Conservation (phyloP, 1,139 yeast genomes). For the Suhomyces bolitotheri region DNA sequence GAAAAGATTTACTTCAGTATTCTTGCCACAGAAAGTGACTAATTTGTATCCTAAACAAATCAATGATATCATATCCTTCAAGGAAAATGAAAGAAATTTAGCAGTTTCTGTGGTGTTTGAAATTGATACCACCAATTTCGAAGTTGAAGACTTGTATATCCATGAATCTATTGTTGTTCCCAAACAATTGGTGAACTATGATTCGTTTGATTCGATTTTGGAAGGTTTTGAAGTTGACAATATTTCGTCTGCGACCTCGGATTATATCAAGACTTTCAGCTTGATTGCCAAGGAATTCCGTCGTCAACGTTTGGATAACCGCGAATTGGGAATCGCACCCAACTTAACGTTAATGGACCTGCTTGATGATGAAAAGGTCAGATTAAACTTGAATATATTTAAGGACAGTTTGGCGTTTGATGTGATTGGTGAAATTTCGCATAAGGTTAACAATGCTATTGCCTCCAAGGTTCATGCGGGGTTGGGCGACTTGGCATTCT, state of each 20-base stretch:
- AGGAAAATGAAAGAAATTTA: conserved; percentile 59
- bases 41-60: conserved; percentile 71
- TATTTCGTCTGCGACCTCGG: conserved; percentile 61
- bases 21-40: conserved; percentile 75
- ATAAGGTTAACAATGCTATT: conserved; percentile 80
- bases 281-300: conserved; percentile 71
- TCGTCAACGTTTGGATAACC: conserved; percentile 63
- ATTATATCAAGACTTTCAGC: conserved; percentile 64
- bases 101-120: conserved; percentile 83
- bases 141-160: conserved; percentile 74
- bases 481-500: conserved; percentile 76
- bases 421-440: conserved; percentile 72
- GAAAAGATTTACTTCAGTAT: conserved; percentile 87
- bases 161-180: conserved; percentile 75
- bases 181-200: conserved; percentile 52
- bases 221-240: conserved; percentile 27
- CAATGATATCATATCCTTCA: conserved; percentile 61
- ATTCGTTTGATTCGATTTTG: conserved; percentile 53
- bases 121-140: conserved; percentile 71
- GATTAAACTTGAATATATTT: conserved; percentile 71
- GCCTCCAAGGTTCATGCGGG: conserved; percentile 79
- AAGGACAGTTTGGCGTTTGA: conserved; percentile 59
- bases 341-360: conserved; percentile 71
- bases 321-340: conserved; percentile 51
- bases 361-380: conserved; percentile 81